Evolutionary conservation across 2,329 filamentous ascomycete species (phyloP), one percentile per base, ranked within the genome.

Genomic region (Phialemoniopsis sp.): DNA sequence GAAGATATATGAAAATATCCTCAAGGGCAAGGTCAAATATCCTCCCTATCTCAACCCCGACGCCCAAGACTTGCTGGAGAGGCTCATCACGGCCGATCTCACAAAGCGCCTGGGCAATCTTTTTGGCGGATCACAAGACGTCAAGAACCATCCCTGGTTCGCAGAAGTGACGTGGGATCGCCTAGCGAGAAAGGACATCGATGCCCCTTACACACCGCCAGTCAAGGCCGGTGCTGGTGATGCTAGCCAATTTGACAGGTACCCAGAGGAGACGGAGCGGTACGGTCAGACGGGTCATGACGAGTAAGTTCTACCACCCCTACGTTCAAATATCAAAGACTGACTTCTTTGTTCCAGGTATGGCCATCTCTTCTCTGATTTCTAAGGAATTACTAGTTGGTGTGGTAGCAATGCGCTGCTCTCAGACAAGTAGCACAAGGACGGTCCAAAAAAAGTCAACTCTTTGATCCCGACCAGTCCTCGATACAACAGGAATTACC

Each of bases 1-100:
- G 80, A 96, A 95, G 68, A 98, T 98, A 57, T 98, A 98, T 68
- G 93, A 98, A 70, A 98, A 98, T 62, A 98, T 98, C 56, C 78
- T 98, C 48, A 90, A 89, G 57, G 93, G 91, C 44, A 85, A 87
- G 54, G 87, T 98, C 64, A 97, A 96, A 68, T 98, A 97, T 61
- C 93, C 93, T 39, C 85, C 87, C 6, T 98, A 97, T 62, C 87
- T 98, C 55, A 89, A 97, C 59, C 82, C 86, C 2, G 93, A 97
- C 58, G 93, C 93, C 0, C 89, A 95, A 59, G 87, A 97, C 61
- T 74, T 98, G 42, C 79, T 98, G 29, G 85, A 93, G 57, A 86
- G 89, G 53, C 76, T 98, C 52, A 97, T 98, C 64, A 98, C 93
- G 18, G 80, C 87, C 29, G 93, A 98, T 59, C 71, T 98, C 51